Conservation (phyloP, 768 basidiomycete genomes). For the Rhodotorula graminis region DNA sequence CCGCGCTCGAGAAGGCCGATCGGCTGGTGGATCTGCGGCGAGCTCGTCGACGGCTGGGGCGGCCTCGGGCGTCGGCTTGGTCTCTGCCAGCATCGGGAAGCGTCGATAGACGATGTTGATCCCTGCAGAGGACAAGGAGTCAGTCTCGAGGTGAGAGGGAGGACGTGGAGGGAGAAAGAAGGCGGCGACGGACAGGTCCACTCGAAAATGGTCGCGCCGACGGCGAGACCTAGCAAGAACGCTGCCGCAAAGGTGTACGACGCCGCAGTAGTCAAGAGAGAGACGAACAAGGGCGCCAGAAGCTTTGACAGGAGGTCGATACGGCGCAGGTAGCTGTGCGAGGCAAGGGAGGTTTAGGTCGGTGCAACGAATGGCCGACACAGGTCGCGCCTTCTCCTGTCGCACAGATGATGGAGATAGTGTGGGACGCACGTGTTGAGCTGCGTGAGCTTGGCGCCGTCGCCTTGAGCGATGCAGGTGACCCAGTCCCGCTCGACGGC, state of each 20-base stretch:
- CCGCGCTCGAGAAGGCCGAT: background rate
- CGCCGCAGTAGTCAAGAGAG: constrained; percentile 50
- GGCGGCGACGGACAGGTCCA: constrained; percentile 44
- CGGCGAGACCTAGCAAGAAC: constrained; percentile 47
- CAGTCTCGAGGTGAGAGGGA: background rate
- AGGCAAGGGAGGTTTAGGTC: too few species aligned
- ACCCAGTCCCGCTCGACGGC: constrained; percentile 58
- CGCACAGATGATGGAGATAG: too few species aligned
- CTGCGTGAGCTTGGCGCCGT: constrained; percentile 47
- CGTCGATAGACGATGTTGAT: constrained; percentile 50
- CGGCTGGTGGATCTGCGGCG: too few species aligned
- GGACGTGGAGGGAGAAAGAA: too few species aligned
- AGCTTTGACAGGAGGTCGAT: constrained; percentile 55
- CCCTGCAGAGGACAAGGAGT: constrained; percentile 33
- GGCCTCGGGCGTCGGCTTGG: background rate
- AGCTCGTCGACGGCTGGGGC: background rate
- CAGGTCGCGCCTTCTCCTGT: too few species aligned
- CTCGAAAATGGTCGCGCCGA: constrained; percentile 51
- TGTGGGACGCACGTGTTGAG: constrained; percentile 51
- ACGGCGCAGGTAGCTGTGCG: constrained; percentile 40
- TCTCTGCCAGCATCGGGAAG: constrained; percentile 45
- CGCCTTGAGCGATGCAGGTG: constrained; percentile 49
- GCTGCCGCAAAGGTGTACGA: constrained; percentile 43
- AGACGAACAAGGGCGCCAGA: constrained; percentile 55
- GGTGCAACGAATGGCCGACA: too few species aligned